Percentiles rank a stretch among this genome's conserved stretches.
phyloP scores from a whole-genome alignment of 2,329 filamentous ascomycete species.

The Microsporum canis region DNA sequence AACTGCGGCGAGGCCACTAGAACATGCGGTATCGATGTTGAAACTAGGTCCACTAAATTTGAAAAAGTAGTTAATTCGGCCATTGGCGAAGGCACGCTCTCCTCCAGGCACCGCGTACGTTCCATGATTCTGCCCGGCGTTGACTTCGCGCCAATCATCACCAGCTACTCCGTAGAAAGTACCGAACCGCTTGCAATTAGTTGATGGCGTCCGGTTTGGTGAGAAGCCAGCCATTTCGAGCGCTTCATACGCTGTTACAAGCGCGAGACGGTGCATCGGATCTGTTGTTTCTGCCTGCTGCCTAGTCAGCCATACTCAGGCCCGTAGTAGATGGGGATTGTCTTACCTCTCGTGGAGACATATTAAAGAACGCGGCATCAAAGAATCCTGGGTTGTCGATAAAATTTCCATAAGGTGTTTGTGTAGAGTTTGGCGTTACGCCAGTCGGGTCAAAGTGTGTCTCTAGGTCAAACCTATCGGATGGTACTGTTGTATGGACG shows the following conservation, averaged over 20 bases:
- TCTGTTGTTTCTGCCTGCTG: constrained; percentile 52
- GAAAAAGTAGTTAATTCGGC: constrained; percentile 21
- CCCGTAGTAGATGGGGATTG: background rate
- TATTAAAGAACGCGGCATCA: constrained; percentile 68
- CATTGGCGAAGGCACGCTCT: constrained; percentile 48
- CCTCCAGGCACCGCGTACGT: constrained; percentile 56
- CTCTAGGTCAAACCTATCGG: constrained; percentile 26
- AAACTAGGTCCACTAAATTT: constrained; percentile 12
- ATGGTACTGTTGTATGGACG: constrained; percentile 21
- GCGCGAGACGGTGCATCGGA: constrained; percentile 61
- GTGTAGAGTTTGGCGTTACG: constrained; percentile 13
- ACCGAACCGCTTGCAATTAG: constrained; percentile 18
- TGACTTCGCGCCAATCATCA: constrained; percentile 69
- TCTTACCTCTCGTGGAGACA: constrained; percentile 59
- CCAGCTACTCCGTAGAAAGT: constrained; percentile 61
- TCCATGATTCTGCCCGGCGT: constrained; percentile 55
- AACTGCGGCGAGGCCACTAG: constrained; percentile 10
- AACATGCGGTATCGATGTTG: constrained; percentile 15
- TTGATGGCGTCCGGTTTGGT: constrained; percentile 58
- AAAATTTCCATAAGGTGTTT: constrained; percentile 15
- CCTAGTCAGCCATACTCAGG: background rate
- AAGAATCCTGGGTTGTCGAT: constrained; percentile 59
- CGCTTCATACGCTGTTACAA: constrained; percentile 69
- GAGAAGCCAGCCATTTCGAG: constrained; percentile 72
- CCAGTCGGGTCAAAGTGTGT: constrained; percentile 14